phyloP scores from a whole-genome alignment of 1,284 basidiomycete species.

The Trichosporon ovoides region DNA sequence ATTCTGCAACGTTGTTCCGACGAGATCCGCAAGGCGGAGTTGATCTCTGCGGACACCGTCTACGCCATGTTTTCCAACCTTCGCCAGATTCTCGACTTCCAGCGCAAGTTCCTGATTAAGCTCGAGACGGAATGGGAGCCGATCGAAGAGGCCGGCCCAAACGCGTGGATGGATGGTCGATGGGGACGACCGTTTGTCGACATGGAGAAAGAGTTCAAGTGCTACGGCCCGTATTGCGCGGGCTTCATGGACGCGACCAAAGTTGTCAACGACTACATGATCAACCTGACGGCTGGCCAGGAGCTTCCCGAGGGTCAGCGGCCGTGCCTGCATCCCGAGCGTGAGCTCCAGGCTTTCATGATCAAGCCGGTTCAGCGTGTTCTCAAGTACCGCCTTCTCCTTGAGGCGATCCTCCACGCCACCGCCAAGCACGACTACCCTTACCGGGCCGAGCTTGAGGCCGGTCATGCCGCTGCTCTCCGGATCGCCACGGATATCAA shows the following conservation, averaged over 20 bases:
- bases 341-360: slow-evolving; percentile 76
- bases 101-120: slow-evolving; percentile 86
- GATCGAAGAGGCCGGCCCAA: slow-evolving; percentile 55
- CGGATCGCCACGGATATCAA: slow-evolving; percentile 95
- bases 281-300: slow-evolving; percentile 64
- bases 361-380: slow-evolving; percentile 74
- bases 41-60: slow-evolving; percentile 88
- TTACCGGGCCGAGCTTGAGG: slow-evolving; percentile 72
- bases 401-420: slow-evolving; percentile 50
- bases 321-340: slow-evolving; percentile 43
- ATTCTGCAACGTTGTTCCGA: slow-evolving; percentile 85
- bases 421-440: slow-evolving; percentile 56
- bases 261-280: slow-evolving; percentile 77
- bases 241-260: slow-evolving; percentile 87
- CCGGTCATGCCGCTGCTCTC: slow-evolving; percentile 78
- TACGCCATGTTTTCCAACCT: slow-evolving; percentile 94
- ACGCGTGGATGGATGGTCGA: slow-evolving; percentile 74
- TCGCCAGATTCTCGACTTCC: slow-evolving; percentile 93
- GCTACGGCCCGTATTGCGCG: slow-evolving; percentile 96
- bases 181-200: slow-evolving; percentile 76
- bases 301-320: slow-evolving; percentile 29
- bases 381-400: slow-evolving; percentile 67
- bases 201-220: slow-evolving; percentile 82
- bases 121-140: slow-evolving; percentile 67
- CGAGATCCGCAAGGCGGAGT: slow-evolving; percentile 70